Conservation (phyloP, 1,139 yeast genomes). For the Zygosaccharomyces sapae region DNA sequence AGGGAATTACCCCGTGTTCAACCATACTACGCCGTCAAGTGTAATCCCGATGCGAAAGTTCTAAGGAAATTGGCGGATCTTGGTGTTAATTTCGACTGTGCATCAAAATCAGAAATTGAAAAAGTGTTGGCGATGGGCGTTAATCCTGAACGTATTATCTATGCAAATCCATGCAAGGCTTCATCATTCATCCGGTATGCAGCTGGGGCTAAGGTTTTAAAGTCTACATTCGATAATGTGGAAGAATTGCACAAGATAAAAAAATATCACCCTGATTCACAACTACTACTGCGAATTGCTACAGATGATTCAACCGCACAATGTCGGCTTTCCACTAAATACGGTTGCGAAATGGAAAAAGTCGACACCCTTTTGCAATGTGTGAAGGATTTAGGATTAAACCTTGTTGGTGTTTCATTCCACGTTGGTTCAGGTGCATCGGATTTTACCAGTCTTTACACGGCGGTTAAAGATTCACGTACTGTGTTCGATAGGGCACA, state of each 20-base stretch:
- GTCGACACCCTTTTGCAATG: slow-evolving; percentile 55
- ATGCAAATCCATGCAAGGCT: slow-evolving; percentile 93
- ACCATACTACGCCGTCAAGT: slow-evolving; percentile 91
- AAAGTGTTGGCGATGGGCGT: slow-evolving; percentile 60
- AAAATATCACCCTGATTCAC: slow-evolving; percentile 62
- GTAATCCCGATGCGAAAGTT: slow-evolving; percentile 71
- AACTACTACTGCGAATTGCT: slow-evolving; percentile 71
- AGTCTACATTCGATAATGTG: slow-evolving; percentile 86
- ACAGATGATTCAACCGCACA: slow-evolving; percentile 89
- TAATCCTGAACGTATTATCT: slow-evolving; percentile 63
- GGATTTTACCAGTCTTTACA: slow-evolving; percentile 62
- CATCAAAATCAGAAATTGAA: slow-evolving; percentile 81
- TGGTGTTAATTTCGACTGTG: slow-evolving; percentile 89
- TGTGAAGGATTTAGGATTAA: slow-evolving; percentile 59
- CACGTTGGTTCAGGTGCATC: slow-evolving; percentile 95
- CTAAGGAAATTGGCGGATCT: slow-evolving; percentile 53
- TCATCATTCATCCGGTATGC: slow-evolving; percentile 77
- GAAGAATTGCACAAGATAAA: slow-evolving; percentile 78
- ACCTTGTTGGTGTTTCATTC: slow-evolving; percentile 82
- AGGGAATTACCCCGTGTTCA: slow-evolving; percentile 63
- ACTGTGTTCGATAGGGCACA: slow-evolving; percentile 60
- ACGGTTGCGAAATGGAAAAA: slow-evolving; percentile 67
- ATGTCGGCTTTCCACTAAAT: slow-evolving; percentile 84
- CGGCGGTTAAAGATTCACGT: slow-evolving; percentile 72
- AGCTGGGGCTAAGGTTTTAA: slow-evolving; percentile 46